phyloP scores from a whole-genome alignment of 2,329 filamentous ascomycete genomes.

The Clathrospora elynae region DNA sequence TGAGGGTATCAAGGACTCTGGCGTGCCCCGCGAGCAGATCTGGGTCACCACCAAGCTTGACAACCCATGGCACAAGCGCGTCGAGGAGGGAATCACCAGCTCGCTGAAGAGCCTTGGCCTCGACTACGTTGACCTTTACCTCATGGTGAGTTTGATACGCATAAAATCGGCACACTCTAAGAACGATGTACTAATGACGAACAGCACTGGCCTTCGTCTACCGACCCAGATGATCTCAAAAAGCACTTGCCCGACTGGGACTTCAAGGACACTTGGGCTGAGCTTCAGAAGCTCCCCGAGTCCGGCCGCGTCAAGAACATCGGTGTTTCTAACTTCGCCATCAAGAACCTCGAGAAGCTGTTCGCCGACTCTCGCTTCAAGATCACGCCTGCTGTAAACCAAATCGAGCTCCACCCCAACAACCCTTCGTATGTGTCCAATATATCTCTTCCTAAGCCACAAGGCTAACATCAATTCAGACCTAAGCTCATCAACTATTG shows the following conservation, averaged over 20 bases:
- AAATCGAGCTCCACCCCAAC: slow-evolving; percentile 81
- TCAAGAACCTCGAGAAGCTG: slow-evolving; percentile 75
- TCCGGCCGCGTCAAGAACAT: slow-evolving; percentile 78
- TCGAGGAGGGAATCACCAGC: slow-evolving; percentile 63
- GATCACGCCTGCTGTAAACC: slow-evolving; percentile 73
- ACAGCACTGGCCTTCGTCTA: slow-evolving; percentile 66
- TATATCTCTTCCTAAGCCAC: too few relatives aligned
- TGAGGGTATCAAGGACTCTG: slow-evolving; percentile 69
- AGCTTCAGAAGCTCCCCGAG: slow-evolving; percentile 70
- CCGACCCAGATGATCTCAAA: slow-evolving; percentile 64
- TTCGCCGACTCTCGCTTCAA: slow-evolving; percentile 68
- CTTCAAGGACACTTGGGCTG: slow-evolving; percentile 78
- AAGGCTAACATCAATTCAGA: slow-evolving; percentile 24
- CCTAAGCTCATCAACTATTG: slow-evolving; percentile 77
- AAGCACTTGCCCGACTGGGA: slow-evolving; percentile 79
- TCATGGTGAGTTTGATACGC: slow-evolving; percentile 56
- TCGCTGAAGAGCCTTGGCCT: slow-evolving; percentile 67
- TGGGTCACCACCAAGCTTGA: slow-evolving; percentile 83
- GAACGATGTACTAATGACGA: not conserved
- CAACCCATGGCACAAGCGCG: slow-evolving; percentile 72
- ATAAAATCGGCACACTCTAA: too few relatives aligned
- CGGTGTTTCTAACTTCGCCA: slow-evolving; percentile 85
- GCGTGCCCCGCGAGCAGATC: slow-evolving; percentile 68
- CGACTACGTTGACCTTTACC: slow-evolving; percentile 71
- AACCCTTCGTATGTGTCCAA: slow-evolving; percentile 63